Evolutionary conservation across 305 asterid genomes (phyloP), one percentile per base, ranked within the genome.

Genomic region (Rubia tinctorum): DNA sequence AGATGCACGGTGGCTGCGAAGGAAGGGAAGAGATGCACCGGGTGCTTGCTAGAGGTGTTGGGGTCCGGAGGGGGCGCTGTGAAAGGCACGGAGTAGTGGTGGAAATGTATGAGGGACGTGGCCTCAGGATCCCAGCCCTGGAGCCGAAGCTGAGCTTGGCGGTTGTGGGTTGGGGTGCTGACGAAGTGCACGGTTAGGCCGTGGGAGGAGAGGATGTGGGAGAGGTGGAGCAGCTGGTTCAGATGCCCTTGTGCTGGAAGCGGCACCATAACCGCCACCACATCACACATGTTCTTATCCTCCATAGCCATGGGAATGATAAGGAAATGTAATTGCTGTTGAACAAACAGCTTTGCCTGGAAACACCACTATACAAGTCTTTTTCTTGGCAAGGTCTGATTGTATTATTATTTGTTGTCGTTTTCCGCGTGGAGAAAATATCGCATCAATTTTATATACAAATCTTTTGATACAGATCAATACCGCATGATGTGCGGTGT

Each of bases 291-390:
- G 6, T 42, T 42, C 45, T 42, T 42, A 42, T 42, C 45, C 0
- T 42, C 45, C 8, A 7, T 6, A 42, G 45, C 45, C 45, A 42
- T 78, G 47, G 96, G 78, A 89, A 96, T n/a, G n/a, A n/a, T n/a
- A n/a, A n/a, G n/a, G n/a, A n/a, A n/a, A n/a, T n/a, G n/a, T n/a
- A n/a, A n/a, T n/a, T n/a, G n/a, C n/a, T n/a, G n/a, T n/a, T n/a
- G n/a, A n/a, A n/a, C n/a, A n/a, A n/a, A n/a, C n/a, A n/a, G n/a
- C n/a, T n/a, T n/a, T n/a, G n/a, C n/a, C n/a, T n/a, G n/a, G n/a
- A n/a, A n/a, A n/a, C n/a, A n/a, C n/a, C n/a, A n/a, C n/a, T n/a
- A n/a, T n/a, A n/a, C n/a, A n/a, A n/a, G n/a, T n/a, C n/a, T n/a
- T n/a, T n/a, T n/a, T n/a, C n/a, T n/a, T n/a, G n/a, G n/a, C n/a